Percentiles rank a stretch among this genome's conserved stretches.
phyloP scores from a whole-genome alignment of 805 yeast species.

The Wickerhamiella bombiphila region DNA sequence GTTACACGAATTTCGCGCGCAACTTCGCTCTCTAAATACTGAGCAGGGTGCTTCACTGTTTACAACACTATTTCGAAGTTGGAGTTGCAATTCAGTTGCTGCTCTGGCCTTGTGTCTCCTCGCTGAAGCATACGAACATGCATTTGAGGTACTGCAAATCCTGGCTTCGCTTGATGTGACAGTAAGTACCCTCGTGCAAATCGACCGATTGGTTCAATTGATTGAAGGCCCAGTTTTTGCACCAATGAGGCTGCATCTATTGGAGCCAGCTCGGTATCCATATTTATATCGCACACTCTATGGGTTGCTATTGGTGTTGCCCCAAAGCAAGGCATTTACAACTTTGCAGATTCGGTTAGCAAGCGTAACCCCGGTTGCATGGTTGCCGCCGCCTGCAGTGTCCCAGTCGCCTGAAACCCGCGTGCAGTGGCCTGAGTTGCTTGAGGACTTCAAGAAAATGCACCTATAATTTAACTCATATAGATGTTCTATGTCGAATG shows the following conservation, averaged over 20 bases:
- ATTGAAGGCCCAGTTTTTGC: conserved; percentile 89
- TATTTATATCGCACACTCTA: conserved; percentile 74
- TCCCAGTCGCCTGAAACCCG: conserved; percentile 4
- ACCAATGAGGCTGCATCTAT: conserved; percentile 67
- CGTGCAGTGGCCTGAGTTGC: conserved; percentile 29
- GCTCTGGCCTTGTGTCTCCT: conserved; percentile 71
- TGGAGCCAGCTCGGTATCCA: conserved; percentile 74
- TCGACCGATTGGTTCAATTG: conserved; percentile 79
- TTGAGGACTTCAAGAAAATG: conserved; percentile 35
- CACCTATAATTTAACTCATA: no score
- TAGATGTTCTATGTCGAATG: no score
- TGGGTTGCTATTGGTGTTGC: conserved; percentile 84
- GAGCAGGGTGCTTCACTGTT: conserved; percentile 55
- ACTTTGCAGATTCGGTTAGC: conserved; percentile 62
- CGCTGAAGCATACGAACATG: conserved; percentile 78
- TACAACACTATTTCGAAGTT: conserved; percentile 62
- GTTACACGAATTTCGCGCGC: conserved; percentile 49
- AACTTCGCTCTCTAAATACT: conserved; percentile 46
- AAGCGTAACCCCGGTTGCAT: conserved; percentile 32
- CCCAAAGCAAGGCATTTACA: conserved; percentile 85
- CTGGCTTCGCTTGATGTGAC: conserved; percentile 72
- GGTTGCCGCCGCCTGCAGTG: conserved; percentile 20
- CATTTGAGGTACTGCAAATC: conserved; percentile 66
- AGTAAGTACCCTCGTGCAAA: conserved; percentile 64
- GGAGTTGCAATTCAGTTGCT: conserved; percentile 88